Conservation (phyloP, 1,284 basidiomycete genomes). For the Phaffia rhodozyma region DNA sequence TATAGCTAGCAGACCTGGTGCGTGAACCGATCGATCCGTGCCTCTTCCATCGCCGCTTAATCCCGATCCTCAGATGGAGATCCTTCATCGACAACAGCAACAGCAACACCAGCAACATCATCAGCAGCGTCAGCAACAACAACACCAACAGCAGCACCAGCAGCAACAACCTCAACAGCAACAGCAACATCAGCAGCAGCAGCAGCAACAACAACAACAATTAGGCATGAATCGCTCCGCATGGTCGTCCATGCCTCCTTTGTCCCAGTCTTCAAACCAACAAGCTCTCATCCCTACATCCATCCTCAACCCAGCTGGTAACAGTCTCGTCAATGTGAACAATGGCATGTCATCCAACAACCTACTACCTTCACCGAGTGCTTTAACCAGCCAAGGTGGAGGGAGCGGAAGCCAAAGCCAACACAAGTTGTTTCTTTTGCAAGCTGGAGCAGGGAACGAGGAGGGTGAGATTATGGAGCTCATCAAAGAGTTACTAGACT, state of each 20-base stretch:
- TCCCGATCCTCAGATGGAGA: too few relatives aligned
- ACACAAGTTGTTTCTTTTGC: constrained; percentile 31
- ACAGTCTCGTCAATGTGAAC: constrained; percentile 12
- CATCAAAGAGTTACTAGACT: constrained; percentile 41
- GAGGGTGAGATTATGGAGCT: constrained; percentile 43
- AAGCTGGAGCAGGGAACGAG: constrained; percentile 32
- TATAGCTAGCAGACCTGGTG: too few relatives aligned
- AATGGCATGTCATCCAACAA: neutral
- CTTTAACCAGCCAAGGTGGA: neutral
- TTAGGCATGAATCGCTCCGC: neutral
- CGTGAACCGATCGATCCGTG: too few relatives aligned
- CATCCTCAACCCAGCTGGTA: constrained; percentile 8
- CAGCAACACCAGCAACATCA: constrained; percentile 1
- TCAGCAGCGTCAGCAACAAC: constrained; percentile 1
- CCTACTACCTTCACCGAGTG: neutral
- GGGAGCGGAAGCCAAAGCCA: constrained; percentile 18
- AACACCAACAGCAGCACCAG: constrained; percentile 9
- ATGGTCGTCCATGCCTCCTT: constrained; percentile 1
- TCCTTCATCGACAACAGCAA: too few relatives aligned
- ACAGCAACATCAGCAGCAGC: constrained; percentile 18
- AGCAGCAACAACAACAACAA: constrained; percentile 9
- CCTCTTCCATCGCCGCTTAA: too few relatives aligned
- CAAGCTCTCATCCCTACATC: constrained; percentile 12
- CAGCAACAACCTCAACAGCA: constrained; percentile 17
- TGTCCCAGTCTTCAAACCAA: neutral